Percentiles rank a stretch among this genome's conserved stretches.
Conservation (phyloP, 306 rosid genomes). For the Senna tora region DNA sequence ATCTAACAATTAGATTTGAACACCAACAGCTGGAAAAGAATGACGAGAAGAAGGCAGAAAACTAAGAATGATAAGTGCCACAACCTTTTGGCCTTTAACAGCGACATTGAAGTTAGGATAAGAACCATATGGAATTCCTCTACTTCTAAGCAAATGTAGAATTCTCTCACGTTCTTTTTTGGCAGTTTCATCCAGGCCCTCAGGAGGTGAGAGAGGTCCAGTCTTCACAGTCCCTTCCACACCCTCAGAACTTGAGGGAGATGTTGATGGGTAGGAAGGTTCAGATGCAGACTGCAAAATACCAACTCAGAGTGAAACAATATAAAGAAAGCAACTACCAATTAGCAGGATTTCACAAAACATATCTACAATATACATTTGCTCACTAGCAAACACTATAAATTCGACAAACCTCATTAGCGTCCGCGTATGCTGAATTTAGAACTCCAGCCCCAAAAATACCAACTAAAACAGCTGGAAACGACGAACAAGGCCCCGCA, state of each 20-base stretch:
- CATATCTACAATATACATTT: background rate
- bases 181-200: slow-evolving; percentile 49
- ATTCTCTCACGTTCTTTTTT: slow-evolving; percentile 62
- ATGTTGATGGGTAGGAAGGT: background rate
- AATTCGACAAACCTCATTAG: slow-evolving; percentile 41
- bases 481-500: slow-evolving; percentile 19
- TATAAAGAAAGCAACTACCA: background rate
- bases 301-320: background rate
- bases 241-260: background rate
- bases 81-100: slow-evolving; percentile 85
- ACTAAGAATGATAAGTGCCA: background rate
- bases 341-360: background rate
- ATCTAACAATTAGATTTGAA: background rate
- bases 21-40: background rate
- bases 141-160: slow-evolving; percentile 56
- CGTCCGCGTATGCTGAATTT: slow-evolving; percentile 61
- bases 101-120: slow-evolving; percentile 70
- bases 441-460: slow-evolving; percentile 58
- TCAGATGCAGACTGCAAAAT: slow-evolving; percentile 22
- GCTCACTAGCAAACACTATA: background rate
- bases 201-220: slow-evolving; percentile 6
- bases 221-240: background rate
- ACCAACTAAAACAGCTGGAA: slow-evolving; percentile 58
- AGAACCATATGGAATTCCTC: slow-evolving; percentile 58
- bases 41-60: background rate